Percentiles rank a stretch among this genome's conserved stretches.
Evolutionary conservation across 257 asterid genomes (phyloP).

Genomic region (Fraxinus cuspidata): DNA sequence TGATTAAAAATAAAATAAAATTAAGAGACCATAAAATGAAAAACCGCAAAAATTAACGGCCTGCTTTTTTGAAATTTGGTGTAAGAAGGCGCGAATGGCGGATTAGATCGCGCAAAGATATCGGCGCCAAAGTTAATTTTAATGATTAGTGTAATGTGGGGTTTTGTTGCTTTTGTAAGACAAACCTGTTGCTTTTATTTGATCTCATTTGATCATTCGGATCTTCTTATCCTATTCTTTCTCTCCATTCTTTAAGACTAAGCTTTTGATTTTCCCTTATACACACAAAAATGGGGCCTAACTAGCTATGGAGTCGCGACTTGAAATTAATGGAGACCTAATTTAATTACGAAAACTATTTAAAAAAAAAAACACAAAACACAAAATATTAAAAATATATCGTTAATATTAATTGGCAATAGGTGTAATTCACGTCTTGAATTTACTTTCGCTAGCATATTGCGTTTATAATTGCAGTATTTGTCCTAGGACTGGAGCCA

Average conservation of each 20-base stretch:
- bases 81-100: conserved; percentile 38
- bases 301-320: no score
- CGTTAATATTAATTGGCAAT: no score
- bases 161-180: not conserved
- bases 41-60: conserved; percentile 43
- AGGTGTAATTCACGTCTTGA: no score
- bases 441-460: no score
- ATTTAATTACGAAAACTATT: no score
- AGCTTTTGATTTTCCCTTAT: conserved; percentile 25
- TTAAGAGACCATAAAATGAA: conserved; percentile 32
- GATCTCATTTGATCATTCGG: conserved; percentile 18
- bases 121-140: conserved; percentile 42
- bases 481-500: no score
- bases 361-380: no score
- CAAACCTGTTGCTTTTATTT: not conserved
- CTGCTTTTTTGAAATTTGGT: not conserved
- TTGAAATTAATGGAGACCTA: no score
- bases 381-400: no score
- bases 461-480: no score
- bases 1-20: not conserved
- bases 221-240: conserved; percentile 12
- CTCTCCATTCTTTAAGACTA: conserved; percentile 39
- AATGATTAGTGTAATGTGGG: conserved; percentile 5
- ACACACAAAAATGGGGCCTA: no score
- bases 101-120: conserved; percentile 43